phyloP scores from a whole-genome alignment of 306 rosid species.

The Abrus pulchellus region DNA sequence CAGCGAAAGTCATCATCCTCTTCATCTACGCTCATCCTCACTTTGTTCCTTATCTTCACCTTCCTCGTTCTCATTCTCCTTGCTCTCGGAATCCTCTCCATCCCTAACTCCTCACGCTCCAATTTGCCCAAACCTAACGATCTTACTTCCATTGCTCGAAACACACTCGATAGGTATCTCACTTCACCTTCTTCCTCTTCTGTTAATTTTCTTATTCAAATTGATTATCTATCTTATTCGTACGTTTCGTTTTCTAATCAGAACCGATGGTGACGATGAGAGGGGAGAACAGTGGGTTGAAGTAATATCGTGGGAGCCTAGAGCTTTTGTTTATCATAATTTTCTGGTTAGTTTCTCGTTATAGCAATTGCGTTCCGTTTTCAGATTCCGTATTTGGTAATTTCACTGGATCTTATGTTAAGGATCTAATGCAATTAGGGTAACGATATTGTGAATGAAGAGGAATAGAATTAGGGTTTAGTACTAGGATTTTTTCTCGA shows the following conservation, averaged over 20 bases:
- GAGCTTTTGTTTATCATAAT: slow-evolving; percentile 93
- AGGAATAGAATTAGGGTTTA: slow-evolving; percentile 21
- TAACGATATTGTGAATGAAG: slow-evolving; percentile 21
- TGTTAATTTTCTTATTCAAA: not conserved
- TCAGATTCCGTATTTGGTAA: not conserved
- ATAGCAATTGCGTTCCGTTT: not conserved
- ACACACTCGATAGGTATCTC: slow-evolving; percentile 57
- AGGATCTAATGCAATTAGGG: slow-evolving; percentile 14
- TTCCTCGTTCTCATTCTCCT: slow-evolving; percentile 86
- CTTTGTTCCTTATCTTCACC: slow-evolving; percentile 75
- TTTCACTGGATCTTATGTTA: not conserved
- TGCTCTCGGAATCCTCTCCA: slow-evolving; percentile 88
- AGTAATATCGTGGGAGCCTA: slow-evolving; percentile 95
- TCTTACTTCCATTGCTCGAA: slow-evolving; percentile 80
- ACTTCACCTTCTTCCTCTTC: not conserved
- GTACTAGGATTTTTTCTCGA: slow-evolving; percentile 32
- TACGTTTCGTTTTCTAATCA: slow-evolving; percentile 15
- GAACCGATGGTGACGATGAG: slow-evolving; percentile 59
- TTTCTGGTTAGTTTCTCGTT: slow-evolving; percentile 68
- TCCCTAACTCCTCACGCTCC: slow-evolving; percentile 66
- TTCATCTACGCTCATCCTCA: slow-evolving; percentile 65
- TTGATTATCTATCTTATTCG: not conserved
- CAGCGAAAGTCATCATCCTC: slow-evolving; percentile 66
- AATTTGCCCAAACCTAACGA: slow-evolving; percentile 75
- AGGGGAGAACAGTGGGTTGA: slow-evolving; percentile 85